phyloP scores from a whole-genome alignment of 768 basidiomycete species.

The Collybia mongolica region DNA sequence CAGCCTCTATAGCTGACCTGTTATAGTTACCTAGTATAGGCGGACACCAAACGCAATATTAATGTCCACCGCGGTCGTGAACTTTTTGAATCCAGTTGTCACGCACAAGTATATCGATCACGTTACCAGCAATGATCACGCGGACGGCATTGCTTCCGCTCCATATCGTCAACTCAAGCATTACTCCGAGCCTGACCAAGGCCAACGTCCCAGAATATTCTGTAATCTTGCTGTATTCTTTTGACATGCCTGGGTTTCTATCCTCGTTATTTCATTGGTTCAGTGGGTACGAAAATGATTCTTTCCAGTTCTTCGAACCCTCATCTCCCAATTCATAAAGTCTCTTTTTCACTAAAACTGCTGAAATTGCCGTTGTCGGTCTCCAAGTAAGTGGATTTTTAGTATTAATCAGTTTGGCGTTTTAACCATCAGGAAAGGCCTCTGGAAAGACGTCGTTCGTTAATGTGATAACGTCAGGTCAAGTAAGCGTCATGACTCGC shows the following conservation, averaged over 20 bases:
- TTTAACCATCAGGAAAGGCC: conserved; percentile 47
- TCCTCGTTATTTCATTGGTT: conserved; percentile 45
- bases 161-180: too few relatives aligned
- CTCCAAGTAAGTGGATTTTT: conserved; percentile 58
- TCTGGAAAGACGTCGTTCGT: conserved; percentile 96
- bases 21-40: too few relatives aligned
- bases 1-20: too few relatives aligned
- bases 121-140: too few relatives aligned
- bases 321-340: conserved; percentile 30
- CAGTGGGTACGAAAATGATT: conserved; percentile 29
- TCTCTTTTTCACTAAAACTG: conserved; percentile 83
- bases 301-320: background rate
- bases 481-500: conserved; percentile 39
- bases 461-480: conserved; percentile 86
- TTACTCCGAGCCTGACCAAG: too few relatives aligned
- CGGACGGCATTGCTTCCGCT: too few relatives aligned
- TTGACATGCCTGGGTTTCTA: conserved; percentile 38
- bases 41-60: too few relatives aligned
- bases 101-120: too few relatives aligned
- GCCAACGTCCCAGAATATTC: background rate
- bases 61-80: too few relatives aligned
- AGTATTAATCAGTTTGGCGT: background rate
- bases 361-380: conserved; percentile 90
- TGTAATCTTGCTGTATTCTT: background rate
- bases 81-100: too few relatives aligned